These are phyloP conservation scores for Claviceps spartinae DNA, from an alignment of 2,329 filamentous ascomycete genomes.

Conservation along the genomic window DNA sequence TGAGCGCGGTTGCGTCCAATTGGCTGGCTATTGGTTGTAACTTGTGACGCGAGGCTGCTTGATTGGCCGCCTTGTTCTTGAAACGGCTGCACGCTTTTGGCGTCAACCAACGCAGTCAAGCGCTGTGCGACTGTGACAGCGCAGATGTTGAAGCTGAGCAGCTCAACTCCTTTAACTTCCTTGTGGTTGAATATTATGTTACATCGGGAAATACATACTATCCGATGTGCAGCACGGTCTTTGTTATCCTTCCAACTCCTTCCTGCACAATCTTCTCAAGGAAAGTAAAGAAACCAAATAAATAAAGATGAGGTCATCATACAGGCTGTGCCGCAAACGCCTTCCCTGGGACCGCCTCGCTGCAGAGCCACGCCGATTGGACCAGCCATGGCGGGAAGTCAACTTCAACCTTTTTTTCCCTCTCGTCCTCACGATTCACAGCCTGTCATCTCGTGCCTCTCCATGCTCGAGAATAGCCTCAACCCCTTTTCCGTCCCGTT, in stretches of 20 bases:
- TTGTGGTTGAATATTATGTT: no score
- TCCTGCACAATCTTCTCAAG: no score
- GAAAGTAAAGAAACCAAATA: no score
- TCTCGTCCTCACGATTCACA: neutral
- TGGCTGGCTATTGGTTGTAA: neutral
- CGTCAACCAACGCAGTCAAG: no score
- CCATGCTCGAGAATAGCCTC: neutral
- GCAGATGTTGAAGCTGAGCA: no score
- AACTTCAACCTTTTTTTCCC: neutral
- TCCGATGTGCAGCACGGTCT: no score
- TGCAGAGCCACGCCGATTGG: conserved; percentile 1
- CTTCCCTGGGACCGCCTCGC: neutral
- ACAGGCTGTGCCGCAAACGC: neutral
- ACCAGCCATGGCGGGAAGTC: neutral
- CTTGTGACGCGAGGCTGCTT: neutral
- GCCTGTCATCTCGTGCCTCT: neutral
- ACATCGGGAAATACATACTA: no score
- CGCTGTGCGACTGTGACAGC: no score
- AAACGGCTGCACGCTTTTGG: neutral
- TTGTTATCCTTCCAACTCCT: no score
- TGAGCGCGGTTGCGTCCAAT: conserved; percentile 1
- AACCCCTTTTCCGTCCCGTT: neutral
- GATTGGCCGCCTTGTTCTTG: conserved; percentile 2
- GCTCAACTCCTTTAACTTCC: no score
- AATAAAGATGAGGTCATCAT: no score